These are phyloP conservation scores for Phaeosphaeriaceae sp. DNA, from an alignment of 2,329 filamentous ascomycete species.

Conservation along the genomic window DNA sequence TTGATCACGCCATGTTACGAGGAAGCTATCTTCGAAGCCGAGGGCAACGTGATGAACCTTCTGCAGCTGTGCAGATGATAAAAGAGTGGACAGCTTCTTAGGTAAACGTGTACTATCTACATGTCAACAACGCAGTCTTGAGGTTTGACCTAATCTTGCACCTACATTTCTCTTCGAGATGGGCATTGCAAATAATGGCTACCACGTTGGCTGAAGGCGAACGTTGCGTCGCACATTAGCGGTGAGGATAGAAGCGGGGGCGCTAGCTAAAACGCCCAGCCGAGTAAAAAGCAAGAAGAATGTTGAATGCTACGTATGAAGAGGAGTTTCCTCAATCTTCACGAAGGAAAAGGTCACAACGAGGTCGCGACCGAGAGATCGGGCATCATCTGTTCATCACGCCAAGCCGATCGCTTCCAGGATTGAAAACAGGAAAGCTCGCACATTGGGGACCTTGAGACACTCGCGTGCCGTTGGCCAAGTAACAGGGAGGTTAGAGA, in stretches of 20 bases:
- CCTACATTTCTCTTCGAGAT: constrained; percentile 37
- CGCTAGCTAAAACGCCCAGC: constrained; percentile 9
- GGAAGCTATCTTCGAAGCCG: constrained; percentile 42
- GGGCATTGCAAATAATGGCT: constrained; percentile 43
- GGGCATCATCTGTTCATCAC: constrained; percentile 10
- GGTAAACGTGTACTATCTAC: constrained; percentile 33
- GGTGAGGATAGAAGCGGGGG: constrained; percentile 1
- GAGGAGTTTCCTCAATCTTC: neutral
- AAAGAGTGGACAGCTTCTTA: constrained; percentile 29
- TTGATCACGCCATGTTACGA: constrained; percentile 41
- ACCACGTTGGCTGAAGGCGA: constrained; percentile 45
- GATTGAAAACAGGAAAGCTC: constrained; percentile 38
- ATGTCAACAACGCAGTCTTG: neutral
- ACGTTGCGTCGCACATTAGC: constrained; percentile 41
- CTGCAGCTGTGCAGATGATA: constrained; percentile 31
- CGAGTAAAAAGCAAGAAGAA: constrained; percentile 6
- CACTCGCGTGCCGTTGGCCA: constrained; percentile 5
- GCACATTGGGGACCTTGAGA: neutral
- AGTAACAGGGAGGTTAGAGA: constrained; percentile 1
- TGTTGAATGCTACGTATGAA: constrained; percentile 1
- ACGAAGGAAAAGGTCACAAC: neutral
- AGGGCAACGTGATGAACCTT: constrained; percentile 40
- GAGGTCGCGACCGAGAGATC: constrained; percentile 8
- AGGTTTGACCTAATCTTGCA: neutral
- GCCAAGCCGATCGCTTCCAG: constrained; percentile 41